A percentile compares a stretch with the other conserved stretches of the same genome.
phyloP scores from a whole-genome alignment of 305 asterid genomes.

The Fraxinus dipetala region DNA sequence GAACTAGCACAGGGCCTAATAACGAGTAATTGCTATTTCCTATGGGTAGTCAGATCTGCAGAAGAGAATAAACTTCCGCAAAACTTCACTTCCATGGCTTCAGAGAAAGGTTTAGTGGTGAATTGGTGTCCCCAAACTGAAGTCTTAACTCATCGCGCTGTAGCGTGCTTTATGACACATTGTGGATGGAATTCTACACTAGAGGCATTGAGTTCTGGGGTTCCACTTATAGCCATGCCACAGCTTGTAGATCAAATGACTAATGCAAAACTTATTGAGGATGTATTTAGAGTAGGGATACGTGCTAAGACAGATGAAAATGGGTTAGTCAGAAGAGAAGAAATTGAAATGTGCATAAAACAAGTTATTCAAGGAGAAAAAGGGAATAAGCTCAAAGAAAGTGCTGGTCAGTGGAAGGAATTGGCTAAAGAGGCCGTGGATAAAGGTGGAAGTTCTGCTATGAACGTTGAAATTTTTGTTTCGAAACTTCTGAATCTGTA shows the following conservation, averaged over 20 bases:
- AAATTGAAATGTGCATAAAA: conserved; percentile 36
- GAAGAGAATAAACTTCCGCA: conserved; percentile 45
- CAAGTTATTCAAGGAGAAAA: conserved; percentile 35
- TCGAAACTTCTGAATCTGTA: conserved; percentile 13
- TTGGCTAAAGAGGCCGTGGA: conserved; percentile 48
- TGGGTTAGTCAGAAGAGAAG: conserved; percentile 39
- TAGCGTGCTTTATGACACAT: conserved; percentile 53
- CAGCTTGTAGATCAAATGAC: conserved; percentile 41
- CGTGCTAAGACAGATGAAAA: conserved; percentile 23
- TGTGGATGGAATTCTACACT: conserved; percentile 63
- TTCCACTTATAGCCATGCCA: conserved; percentile 47
- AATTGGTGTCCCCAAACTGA: conserved; percentile 55
- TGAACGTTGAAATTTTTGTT: conserved; percentile 48
- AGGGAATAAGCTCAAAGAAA: conserved; percentile 30
- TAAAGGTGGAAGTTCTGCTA: conserved; percentile 49
- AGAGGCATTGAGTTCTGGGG: conserved; percentile 48
- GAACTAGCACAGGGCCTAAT: conserved; percentile 46
- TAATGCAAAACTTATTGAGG: conserved; percentile 46
- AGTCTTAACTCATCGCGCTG: conserved; percentile 41
- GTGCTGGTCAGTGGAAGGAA: conserved; percentile 46
- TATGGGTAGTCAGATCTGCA: conserved; percentile 55
- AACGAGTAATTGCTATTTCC: conserved; percentile 38
- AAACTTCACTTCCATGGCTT: conserved; percentile 18
- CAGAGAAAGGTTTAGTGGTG: conserved; percentile 39
- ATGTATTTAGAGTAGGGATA: conserved; percentile 45